phyloP scores from a whole-genome alignment of 345 rosid species.

The Dipteronia sinensis region DNA sequence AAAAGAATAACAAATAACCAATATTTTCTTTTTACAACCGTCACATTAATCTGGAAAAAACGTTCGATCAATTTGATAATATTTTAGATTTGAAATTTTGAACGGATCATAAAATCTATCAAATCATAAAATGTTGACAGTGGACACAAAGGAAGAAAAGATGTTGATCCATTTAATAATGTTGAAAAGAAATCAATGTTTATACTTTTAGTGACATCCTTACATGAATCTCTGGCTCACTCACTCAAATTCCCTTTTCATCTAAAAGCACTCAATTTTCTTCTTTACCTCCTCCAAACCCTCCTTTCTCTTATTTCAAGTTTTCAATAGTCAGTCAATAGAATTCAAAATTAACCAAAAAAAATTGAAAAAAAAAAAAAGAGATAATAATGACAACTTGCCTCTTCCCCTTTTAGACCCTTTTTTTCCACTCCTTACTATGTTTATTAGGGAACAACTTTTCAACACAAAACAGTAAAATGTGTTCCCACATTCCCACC shows the following conservation, averaged over 20 bases:
- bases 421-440: slow-evolving; percentile 15
- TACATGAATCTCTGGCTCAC: background rate
- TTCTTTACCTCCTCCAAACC: background rate
- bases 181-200: slow-evolving; percentile 27
- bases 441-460: slow-evolving; percentile 26
- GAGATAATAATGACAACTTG: slow-evolving; percentile 13
- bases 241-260: background rate
- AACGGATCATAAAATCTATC: too few species aligned
- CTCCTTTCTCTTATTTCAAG: slow-evolving; percentile 41
- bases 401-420: slow-evolving; percentile 18
- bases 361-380: background rate
- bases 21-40: too few species aligned
- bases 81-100: too few species aligned
- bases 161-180: background rate
- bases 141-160: background rate
- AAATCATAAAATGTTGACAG: too few species aligned
- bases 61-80: too few species aligned
- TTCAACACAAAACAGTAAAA: slow-evolving; percentile 23
- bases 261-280: background rate
- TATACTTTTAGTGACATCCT: slow-evolving; percentile 19
- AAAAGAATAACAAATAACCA: too few species aligned
- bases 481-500: slow-evolving; percentile 15
- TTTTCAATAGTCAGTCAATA: slow-evolving; percentile 29
- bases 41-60: too few species aligned
- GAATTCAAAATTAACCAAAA: slow-evolving; percentile 7